phyloP scores from a whole-genome alignment of 345 rosid genomes.

The Microcos paniculata region DNA sequence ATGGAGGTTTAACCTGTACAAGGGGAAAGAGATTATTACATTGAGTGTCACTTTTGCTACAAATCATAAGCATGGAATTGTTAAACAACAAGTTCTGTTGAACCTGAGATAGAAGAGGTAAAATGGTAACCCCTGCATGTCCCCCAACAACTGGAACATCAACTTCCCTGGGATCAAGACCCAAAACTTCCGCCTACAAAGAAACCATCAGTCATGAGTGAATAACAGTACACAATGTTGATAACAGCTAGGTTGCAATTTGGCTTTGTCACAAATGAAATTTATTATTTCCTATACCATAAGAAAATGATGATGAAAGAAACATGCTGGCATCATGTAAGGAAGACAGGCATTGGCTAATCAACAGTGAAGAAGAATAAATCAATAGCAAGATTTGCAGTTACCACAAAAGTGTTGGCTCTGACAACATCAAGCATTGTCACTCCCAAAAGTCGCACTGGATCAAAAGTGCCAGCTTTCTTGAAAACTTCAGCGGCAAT shows the following conservation, averaged over 20 bases:
- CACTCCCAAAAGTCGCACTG: slow-evolving; percentile 84
- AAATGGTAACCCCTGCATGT: slow-evolving; percentile 78
- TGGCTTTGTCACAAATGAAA: not conserved
- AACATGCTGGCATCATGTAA: not conserved
- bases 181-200: slow-evolving; percentile 70
- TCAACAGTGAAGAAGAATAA: not conserved
- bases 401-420: slow-evolving; percentile 98
- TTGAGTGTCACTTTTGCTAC: not conserved
- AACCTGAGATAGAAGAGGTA: slow-evolving; percentile 87
- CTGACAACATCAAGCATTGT: slow-evolving; percentile 97
- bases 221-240: not conserved
- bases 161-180: slow-evolving; percentile 77
- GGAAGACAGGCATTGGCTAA: not conserved
- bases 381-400: not conserved
- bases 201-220: not conserved
- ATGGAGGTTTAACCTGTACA: slow-evolving; percentile 77
- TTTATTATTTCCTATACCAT: not conserved
- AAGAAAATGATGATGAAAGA: not conserved
- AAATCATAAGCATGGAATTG: not conserved
- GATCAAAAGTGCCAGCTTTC: slow-evolving; percentile 86
- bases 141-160: slow-evolving; percentile 86
- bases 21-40: not conserved
- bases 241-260: not conserved
- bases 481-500: slow-evolving; percentile 93
- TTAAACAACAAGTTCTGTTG: not conserved